Percentiles rank a stretch among this genome's conserved stretches.
Conservation (phyloP, 83 land plant species). For the Diphasiastrum complanatum region DNA sequence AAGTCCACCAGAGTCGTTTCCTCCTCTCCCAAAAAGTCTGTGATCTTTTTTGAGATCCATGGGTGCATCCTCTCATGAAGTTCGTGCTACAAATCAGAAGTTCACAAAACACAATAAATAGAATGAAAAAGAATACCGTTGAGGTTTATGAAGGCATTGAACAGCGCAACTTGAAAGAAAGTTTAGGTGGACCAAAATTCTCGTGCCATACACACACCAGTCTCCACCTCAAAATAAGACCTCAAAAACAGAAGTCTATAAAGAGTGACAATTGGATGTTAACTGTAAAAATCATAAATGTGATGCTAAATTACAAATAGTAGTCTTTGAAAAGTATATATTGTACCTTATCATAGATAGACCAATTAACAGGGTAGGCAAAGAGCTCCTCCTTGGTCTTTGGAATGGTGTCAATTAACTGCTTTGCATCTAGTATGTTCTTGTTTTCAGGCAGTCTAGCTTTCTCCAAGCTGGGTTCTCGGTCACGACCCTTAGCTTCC, state of each 20-base stretch:
- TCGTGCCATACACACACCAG: background rate
- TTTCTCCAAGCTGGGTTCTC: conserved; percentile 17
- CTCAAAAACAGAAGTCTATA: no score
- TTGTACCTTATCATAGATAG: conserved; percentile 81
- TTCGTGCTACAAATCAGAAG: conserved; percentile 51
- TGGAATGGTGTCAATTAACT: conserved; percentile 94
- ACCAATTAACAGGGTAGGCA: conserved; percentile 82
- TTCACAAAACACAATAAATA: conserved; percentile 1
- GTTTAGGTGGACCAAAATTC: background rate
- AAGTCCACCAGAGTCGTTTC: conserved; percentile 88
- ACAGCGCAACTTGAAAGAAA: background rate
- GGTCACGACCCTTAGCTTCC: conserved; percentile 14
- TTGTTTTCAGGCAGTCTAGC: conserved; percentile 46
- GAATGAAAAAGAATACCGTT: conserved; percentile 2
- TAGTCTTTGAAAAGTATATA: no score
- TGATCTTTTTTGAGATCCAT: conserved; percentile 97
- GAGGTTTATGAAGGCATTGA: background rate
- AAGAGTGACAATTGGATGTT: no score
- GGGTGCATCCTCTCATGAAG: conserved; percentile 96
- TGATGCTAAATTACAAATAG: no score
- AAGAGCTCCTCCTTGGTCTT: conserved; percentile 96
- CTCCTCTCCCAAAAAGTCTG: conserved; percentile 95
- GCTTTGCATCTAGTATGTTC: conserved; percentile 93
- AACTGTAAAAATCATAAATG: no score
- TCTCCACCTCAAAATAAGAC: background rate